Evolutionary conservation across 2,329 filamentous ascomycete genomes (phyloP), one percentile per base, ranked within the genome.

Genomic region (Rhexocercosporidium sp.): DNA sequence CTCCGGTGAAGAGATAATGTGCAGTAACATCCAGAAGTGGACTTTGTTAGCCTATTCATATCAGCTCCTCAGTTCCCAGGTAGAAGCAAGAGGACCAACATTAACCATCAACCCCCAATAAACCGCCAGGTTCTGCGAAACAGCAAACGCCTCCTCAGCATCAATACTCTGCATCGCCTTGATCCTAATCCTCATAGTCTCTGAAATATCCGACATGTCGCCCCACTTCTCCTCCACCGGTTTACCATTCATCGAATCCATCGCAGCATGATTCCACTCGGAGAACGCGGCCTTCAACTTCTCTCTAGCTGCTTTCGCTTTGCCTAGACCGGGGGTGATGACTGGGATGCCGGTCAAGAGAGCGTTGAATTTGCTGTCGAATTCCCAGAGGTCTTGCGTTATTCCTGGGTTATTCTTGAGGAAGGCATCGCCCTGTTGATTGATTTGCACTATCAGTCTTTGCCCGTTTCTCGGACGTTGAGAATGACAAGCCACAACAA

Each of bases 41-140:
- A 86, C 75, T 9, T 80, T 79, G 60, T 82, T 82, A 3, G 82
- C 59, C 59, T 62, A 8, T 22, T 5, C 7, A 25, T 39, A 9
- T 34, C 18, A 39, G 37, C 29, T 39, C 9, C 2, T 44, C 2
- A 2, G 1, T 46, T 29, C 11, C 20, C 3, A 16, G 14, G n/a
- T 27, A 29, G 4, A 12, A 59, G 11, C 1, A 22, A 7, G 27
- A 46, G 18, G 18, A 25, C 46, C n/a, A 18, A 62, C 79, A 70
- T 86, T 85, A 20, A 82, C 82, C 69, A 85, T 84, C 74, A 84
- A 78, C 8, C 82, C 83, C 84, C 84, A 87, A 39, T 86, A 75
- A 3, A 86, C 71, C 29, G 62, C 44, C 3, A 66, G 25, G 31
- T 59, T 66, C 8, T 34, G 54, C 27, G 53, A 16, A 12, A 34